Evolutionary conservation across 2,329 filamentous ascomycete species (phyloP).

Genomic region (Aspergillus costaricaensis): DNA sequence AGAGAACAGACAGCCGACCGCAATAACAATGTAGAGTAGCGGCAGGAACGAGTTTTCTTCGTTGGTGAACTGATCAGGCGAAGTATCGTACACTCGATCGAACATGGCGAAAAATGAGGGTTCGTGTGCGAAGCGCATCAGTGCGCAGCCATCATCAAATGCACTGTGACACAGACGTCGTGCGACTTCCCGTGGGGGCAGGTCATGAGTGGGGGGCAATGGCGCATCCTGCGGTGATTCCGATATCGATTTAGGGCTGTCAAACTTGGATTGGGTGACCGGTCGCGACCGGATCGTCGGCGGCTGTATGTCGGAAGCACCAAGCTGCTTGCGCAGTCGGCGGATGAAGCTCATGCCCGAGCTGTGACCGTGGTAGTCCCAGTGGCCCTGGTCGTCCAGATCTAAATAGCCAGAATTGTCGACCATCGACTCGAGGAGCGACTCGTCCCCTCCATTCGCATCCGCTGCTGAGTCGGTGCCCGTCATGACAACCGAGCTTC

Average conservation of each 20-base stretch:
- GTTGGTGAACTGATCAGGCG: slow-evolving; percentile 62
- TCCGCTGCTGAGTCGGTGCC: slow-evolving; percentile 28
- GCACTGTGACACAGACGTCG: slow-evolving; percentile 60
- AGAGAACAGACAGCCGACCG: slow-evolving; percentile 72
- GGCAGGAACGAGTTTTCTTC: slow-evolving; percentile 71
- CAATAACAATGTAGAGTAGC: slow-evolving; percentile 69
- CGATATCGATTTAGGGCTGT: slow-evolving; percentile 67
- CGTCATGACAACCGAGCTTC: slow-evolving; percentile 1
- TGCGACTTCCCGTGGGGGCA: slow-evolving; percentile 66
- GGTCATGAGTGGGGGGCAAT: slow-evolving; percentile 59
- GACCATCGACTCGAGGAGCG: slow-evolving; percentile 89
- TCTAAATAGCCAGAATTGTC: slow-evolving; percentile 88
- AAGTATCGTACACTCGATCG: slow-evolving; percentile 73
- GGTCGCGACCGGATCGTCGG: slow-evolving; percentile 51
- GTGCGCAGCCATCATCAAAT: slow-evolving; percentile 62
- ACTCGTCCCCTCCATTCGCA: slow-evolving; percentile 60
- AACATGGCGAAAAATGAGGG: slow-evolving; percentile 78
- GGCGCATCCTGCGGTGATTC: slow-evolving; percentile 65
- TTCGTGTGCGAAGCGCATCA: slow-evolving; percentile 74
- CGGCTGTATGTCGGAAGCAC: slow-evolving; percentile 62
- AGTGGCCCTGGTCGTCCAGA: slow-evolving; percentile 84
- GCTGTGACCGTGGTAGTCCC: slow-evolving; percentile 93
- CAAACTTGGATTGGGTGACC: slow-evolving; percentile 62
- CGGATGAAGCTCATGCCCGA: slow-evolving; percentile 87
- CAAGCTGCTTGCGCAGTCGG: slow-evolving; percentile 84